A percentile compares a stretch with the other conserved stretches of the same genome.
Evolutionary conservation across 306 rosid species (phyloP).

Genomic region (Benincasa hispida): DNA sequence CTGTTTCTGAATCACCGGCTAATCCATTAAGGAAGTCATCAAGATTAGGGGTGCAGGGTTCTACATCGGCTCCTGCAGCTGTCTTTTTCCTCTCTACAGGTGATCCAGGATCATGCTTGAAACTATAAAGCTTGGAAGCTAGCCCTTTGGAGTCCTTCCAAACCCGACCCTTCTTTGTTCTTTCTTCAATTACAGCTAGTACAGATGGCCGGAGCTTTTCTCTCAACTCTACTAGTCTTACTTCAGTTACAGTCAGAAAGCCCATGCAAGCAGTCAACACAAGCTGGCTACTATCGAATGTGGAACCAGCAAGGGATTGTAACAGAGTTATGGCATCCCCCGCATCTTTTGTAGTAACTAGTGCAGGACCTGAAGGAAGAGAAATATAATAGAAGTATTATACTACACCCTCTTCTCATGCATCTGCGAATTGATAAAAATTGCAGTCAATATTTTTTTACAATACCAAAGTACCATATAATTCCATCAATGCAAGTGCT

Average conservation of each 20-base stretch:
- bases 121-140: constrained; percentile 80
- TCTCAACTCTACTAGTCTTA: constrained; percentile 60
- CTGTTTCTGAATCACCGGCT: constrained; percentile 44
- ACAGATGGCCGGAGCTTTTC: constrained; percentile 67
- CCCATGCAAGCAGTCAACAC: constrained; percentile 95
- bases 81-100: constrained; percentile 31
- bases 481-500: constrained; percentile 81
- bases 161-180: constrained; percentile 45
- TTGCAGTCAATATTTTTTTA: not conserved
- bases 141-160: constrained; percentile 85
- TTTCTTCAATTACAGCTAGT: constrained; percentile 53
- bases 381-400: not conserved
- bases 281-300: constrained; percentile 96
- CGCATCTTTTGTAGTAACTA: constrained; percentile 84
- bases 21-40: constrained; percentile 51
- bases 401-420: not conserved
- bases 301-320: constrained; percentile 79
- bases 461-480: constrained; percentile 56
- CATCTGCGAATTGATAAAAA: not conserved
- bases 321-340: constrained; percentile 77
- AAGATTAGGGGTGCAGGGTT: constrained; percentile 26
- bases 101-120: constrained; percentile 53
- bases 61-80: constrained; percentile 21
- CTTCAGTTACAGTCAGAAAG: constrained; percentile 68
- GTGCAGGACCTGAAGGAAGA: constrained; percentile 53